Evolutionary conservation across 495 filamentous ascomycete genomes (phyloP).

Genomic region (Penicillium pulvis): DNA sequence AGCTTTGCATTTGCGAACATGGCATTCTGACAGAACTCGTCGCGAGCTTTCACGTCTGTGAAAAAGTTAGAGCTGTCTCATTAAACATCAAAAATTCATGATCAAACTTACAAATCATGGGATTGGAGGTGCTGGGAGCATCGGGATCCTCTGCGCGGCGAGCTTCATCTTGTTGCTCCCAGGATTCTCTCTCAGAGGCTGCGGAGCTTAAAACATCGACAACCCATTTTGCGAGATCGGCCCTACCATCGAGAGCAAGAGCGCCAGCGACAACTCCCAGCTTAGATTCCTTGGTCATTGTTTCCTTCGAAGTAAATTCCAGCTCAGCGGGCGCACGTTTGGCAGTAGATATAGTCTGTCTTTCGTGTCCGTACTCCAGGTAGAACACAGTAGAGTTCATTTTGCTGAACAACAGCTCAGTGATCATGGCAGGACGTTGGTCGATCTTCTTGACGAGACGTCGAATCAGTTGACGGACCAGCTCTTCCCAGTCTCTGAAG

Average conservation of each 20-base stretch:
- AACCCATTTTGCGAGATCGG: constrained; percentile 78
- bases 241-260: constrained; percentile 73
- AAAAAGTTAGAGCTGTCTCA: constrained; percentile 23
- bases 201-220: constrained; percentile 68
- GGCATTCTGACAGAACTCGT: constrained; percentile 66
- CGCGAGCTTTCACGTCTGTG: constrained; percentile 64
- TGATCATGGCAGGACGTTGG: constrained; percentile 76
- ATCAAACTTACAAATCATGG: constrained; percentile 44
- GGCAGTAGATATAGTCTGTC: constrained; percentile 60
- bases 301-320: constrained; percentile 67
- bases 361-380: constrained; percentile 88
- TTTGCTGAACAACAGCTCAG: constrained; percentile 94
- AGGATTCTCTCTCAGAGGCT: constrained; percentile 71
- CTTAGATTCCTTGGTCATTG: constrained; percentile 64
- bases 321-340: constrained; percentile 72
- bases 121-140: constrained; percentile 36
- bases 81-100: neutral
- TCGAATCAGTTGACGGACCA: constrained; percentile 78
- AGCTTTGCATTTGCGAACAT: constrained; percentile 91
- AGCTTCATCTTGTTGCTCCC: constrained; percentile 72
- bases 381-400: constrained; percentile 80
- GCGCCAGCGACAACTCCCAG: constrained; percentile 77
- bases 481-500: constrained; percentile 90
- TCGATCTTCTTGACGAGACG: constrained; percentile 77
- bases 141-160: constrained; percentile 47